A percentile compares a stretch with the other conserved stretches of the same genome.
These are phyloP conservation scores for Podila epigama DNA, from an alignment of 192 early-diverging fungal species.

Conservation along the genomic window DNA sequence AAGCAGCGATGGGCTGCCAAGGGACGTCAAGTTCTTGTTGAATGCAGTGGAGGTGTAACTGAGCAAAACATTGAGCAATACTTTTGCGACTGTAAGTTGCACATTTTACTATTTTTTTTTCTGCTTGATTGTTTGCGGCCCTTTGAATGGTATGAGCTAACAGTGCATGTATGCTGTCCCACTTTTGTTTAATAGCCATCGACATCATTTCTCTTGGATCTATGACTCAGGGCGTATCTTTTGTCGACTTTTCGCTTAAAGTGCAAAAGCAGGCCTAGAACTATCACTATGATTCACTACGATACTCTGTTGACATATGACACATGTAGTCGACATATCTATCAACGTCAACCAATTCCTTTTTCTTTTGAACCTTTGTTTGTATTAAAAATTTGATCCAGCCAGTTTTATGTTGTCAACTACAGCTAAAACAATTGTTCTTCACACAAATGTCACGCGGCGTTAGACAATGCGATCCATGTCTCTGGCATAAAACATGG, in stretches of 20 bases:
- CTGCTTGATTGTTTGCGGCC: neutral
- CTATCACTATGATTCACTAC: too few species aligned
- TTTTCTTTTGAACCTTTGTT: neutral
- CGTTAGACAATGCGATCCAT: slow-evolving; percentile 94
- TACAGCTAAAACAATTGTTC: neutral
- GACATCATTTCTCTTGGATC: slow-evolving; percentile 94
- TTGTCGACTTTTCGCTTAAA: slow-evolving; percentile 98
- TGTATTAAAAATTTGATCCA: neutral
- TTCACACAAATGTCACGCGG: too few species aligned
- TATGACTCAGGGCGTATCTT: slow-evolving; percentile 93
- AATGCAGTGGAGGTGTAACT: slow-evolving; percentile 96
- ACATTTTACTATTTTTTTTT: slow-evolving; percentile 7
- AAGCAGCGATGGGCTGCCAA: slow-evolving; percentile 74
- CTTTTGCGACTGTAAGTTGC: slow-evolving; percentile 80
- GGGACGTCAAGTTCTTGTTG: slow-evolving; percentile 80
- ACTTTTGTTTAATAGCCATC: slow-evolving; percentile 56
- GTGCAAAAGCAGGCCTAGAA: slow-evolving; percentile 58
- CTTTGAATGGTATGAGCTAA: too few species aligned
- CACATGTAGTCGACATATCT: neutral
- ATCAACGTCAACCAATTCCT: too few species aligned
- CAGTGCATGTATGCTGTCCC: too few species aligned
- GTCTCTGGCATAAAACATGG: slow-evolving; percentile 90
- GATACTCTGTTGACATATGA: neutral
- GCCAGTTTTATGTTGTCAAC: too few species aligned
- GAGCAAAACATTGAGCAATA: slow-evolving; percentile 81